Evolutionary conservation across 1,139 yeast genomes (phyloP).

Genomic region (Candida frijolesensis): DNA sequence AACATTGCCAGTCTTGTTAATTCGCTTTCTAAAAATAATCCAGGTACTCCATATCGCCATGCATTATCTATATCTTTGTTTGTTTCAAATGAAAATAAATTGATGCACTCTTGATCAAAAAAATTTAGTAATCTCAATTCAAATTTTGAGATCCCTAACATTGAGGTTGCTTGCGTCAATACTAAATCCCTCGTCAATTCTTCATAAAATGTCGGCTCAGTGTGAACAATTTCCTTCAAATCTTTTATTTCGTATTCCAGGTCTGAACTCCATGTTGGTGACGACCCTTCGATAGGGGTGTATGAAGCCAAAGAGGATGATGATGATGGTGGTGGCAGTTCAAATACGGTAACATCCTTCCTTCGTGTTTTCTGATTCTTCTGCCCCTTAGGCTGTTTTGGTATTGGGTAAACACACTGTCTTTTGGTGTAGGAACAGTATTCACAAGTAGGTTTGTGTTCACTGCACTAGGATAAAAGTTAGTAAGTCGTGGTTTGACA

Average conservation of each 20-base stretch:
- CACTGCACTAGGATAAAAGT: constrained; percentile 26
- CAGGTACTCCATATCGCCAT: constrained; percentile 32
- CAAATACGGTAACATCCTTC: no score
- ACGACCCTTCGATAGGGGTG: not conserved
- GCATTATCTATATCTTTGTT: constrained; percentile 24
- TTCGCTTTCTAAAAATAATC: constrained; percentile 23
- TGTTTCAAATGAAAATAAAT: constrained; percentile 21
- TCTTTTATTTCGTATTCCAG: not conserved
- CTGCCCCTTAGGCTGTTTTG: not conserved
- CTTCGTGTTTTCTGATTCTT: not conserved
- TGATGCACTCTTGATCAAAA: constrained; percentile 30
- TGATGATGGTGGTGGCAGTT: not conserved
- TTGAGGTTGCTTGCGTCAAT: constrained; percentile 18
- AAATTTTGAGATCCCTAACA: constrained; percentile 28
- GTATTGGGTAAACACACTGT: constrained; percentile 29
- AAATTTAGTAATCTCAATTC: constrained; percentile 33
- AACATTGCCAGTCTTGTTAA: constrained; percentile 26
- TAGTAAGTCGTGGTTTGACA: constrained; percentile 1
- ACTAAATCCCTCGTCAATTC: constrained; percentile 12
- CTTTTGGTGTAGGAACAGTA: constrained; percentile 38
- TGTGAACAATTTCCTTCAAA: not conserved
- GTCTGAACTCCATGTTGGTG: not conserved
- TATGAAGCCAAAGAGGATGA: not conserved
- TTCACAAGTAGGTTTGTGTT: constrained; percentile 38
- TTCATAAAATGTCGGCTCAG: constrained; percentile 2